Conservation (phyloP, 148 eudicot species). For the Limonium bicolor region DNA sequence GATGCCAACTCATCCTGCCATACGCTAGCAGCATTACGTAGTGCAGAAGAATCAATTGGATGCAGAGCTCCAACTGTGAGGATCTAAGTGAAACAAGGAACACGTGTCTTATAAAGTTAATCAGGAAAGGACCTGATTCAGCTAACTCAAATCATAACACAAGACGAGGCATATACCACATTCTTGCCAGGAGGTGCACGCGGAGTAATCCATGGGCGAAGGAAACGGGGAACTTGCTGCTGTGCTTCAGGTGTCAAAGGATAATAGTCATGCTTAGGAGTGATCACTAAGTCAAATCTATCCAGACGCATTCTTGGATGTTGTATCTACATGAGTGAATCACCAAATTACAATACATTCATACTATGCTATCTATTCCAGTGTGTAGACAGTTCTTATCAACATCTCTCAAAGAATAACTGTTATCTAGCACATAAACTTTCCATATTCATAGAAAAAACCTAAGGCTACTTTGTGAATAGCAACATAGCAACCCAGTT, state of each 20-base stretch:
- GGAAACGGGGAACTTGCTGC: constrained; percentile 68
- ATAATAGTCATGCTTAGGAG: constrained; percentile 89
- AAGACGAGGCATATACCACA: constrained; percentile 40
- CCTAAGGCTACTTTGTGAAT: no score
- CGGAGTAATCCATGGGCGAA: constrained; percentile 79
- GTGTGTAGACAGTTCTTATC: no score
- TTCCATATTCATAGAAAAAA: no score
- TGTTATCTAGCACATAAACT: no score
- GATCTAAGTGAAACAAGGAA: constrained; percentile 31
- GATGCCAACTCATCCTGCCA: constrained; percentile 96
- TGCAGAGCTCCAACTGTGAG: constrained; percentile 91
- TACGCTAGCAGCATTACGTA: constrained; percentile 61
- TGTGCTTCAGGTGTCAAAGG: constrained; percentile 70
- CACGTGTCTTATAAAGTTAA: neutral
- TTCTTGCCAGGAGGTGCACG: constrained; percentile 69
- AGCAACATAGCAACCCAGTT: no score
- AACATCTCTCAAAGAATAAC: no score
- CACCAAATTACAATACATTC: no score
- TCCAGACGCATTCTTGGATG: constrained; percentile 80
- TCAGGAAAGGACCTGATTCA: neutral
- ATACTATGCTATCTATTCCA: no score
- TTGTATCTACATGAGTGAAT: constrained; percentile 94
- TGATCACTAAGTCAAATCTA: constrained; percentile 87
- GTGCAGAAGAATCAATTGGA: constrained; percentile 67
- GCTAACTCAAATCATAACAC: neutral